Base-by-base conservation (phyloP, 2,329 filamentous ascomycete species). In the Polytolypa hystricis region DNA sequence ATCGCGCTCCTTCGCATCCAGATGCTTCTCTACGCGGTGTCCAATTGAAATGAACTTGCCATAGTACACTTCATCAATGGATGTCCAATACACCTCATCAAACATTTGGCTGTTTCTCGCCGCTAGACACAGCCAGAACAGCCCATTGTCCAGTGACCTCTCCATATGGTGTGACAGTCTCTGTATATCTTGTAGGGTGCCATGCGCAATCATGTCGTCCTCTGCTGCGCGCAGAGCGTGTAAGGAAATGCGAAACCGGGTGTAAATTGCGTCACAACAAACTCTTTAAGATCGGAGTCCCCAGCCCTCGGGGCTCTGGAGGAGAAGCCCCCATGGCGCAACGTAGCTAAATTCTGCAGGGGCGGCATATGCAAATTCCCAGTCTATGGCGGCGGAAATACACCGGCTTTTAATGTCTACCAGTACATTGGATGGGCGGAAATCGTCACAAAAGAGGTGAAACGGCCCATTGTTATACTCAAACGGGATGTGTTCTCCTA, bases 71-170 rank as follows among this genome's bases (percentile, higher is more conserved):
- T 16, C 25, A 23, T 31, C 14, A 18, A 37, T 20, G 17, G 20
- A 12, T 2, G 1, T 7, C 17, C 20, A 61, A 39, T 57, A 56
- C 9, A 54, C 48, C 3, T 43, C 40, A 41, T 54, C 49, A 21
- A 54, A 47, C 44, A 47, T 45, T 30, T 40, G 50, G 35, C 47
- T 50, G 19, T 47, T 46, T 30, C 46, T 39, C 42, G 49, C 49
- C 8, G 48, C 49, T 23, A 49, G 41, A 30, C 46, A 47, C 10
- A 53, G 35, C 48, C 52, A 54, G 30, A 53, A 52, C 27, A 48
- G 39, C 20, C 44, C 39, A 38, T 36, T 50, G 12, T 50, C 44
- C 41, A 50, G 33, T 18, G 47, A 52, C 21, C 44, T 21, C 35
- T 42, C 44, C 48, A 54, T 55, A 3, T 36, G 43, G 10, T 26